Conservation (phyloP, 140 eudicot species). For the Bidens hawaiensis region DNA sequence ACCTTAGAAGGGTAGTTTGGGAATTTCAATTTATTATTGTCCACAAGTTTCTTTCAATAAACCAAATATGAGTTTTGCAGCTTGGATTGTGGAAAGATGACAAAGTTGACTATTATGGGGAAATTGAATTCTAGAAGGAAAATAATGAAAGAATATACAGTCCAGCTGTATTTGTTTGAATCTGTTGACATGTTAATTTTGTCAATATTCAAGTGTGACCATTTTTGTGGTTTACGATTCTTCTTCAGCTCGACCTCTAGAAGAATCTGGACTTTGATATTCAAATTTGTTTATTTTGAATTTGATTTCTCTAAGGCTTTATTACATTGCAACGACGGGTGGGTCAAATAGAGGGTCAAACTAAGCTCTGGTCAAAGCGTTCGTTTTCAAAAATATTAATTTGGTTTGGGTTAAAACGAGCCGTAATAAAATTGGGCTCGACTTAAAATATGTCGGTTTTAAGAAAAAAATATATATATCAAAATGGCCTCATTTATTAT, state of each 20-base stretch:
- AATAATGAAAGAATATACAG: background rate
- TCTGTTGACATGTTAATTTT: conserved; percentile 14
- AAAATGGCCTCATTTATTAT: too few relatives aligned
- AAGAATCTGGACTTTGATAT: background rate
- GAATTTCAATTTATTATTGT: background rate
- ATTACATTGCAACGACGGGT: background rate
- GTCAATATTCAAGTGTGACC: background rate
- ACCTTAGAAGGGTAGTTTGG: conserved; percentile 1
- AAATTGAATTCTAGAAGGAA: conserved; percentile 21
- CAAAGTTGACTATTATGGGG: conserved; percentile 15
- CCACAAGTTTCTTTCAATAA: background rate
- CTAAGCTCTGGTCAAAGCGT: too few relatives aligned
- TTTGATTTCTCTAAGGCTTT: background rate
- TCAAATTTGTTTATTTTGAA: background rate
- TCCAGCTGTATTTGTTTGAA: conserved; percentile 21
- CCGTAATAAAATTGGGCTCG: too few relatives aligned
- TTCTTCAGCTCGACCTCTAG: background rate
- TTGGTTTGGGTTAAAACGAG: background rate
- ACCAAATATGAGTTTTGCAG: background rate
- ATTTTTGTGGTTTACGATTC: background rate
- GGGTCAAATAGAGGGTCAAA: background rate
- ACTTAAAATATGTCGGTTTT: too few relatives aligned
- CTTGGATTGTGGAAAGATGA: conserved; percentile 22
- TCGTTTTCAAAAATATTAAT: too few relatives aligned
- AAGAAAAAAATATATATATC: too few relatives aligned